Percentiles rank a stretch among this genome's conserved stretches.
Evolutionary conservation across 2,329 filamentous ascomycete species (phyloP).

Genomic region (Xylaria multiplex): DNA sequence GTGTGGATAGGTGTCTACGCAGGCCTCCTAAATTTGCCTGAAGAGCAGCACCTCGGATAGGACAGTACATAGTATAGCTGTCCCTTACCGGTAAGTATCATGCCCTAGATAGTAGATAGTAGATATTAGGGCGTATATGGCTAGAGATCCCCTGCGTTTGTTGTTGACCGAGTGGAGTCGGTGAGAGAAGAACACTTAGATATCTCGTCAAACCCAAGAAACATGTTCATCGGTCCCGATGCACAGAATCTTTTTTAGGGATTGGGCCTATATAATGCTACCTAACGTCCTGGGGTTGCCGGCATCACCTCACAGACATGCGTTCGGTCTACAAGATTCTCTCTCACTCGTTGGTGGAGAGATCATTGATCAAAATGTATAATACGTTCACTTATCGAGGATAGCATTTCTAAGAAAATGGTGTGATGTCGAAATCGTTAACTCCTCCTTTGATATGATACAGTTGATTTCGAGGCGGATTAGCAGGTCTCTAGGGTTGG

Average conservation of each 20-base stretch:
- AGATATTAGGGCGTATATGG: not conserved
- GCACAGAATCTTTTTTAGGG: not conserved
- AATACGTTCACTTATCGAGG: not conserved
- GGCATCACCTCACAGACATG: not conserved
- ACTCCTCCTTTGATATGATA: not conserved
- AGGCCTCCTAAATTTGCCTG: not conserved
- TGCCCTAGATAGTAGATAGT: slow-evolving; percentile 5
- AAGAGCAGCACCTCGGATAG: not conserved
- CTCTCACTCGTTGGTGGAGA: not conserved
- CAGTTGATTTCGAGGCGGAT: not conserved
- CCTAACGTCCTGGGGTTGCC: not conserved
- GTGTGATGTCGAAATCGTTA: not conserved
- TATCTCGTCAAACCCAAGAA: not conserved
- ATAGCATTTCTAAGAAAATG: not conserved
- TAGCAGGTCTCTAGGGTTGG: not conserved
- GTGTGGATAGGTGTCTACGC: not conserved
- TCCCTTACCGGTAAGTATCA: not conserved
- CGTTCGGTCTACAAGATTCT: not conserved
- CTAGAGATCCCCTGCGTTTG: slow-evolving; percentile 11
- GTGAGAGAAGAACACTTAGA: slow-evolving; percentile 19
- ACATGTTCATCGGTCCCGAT: slow-evolving; percentile 14
- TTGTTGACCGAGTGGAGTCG: slow-evolving; percentile 33
- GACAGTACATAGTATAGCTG: not conserved
- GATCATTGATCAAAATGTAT: not conserved
- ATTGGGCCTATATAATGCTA: slow-evolving; percentile 5